Percentiles rank a stretch among this genome's conserved stretches.
These are phyloP conservation scores for Botryotinia globosa DNA, from an alignment of 2,329 filamentous ascomycete species.

Conservation along the genomic window DNA sequence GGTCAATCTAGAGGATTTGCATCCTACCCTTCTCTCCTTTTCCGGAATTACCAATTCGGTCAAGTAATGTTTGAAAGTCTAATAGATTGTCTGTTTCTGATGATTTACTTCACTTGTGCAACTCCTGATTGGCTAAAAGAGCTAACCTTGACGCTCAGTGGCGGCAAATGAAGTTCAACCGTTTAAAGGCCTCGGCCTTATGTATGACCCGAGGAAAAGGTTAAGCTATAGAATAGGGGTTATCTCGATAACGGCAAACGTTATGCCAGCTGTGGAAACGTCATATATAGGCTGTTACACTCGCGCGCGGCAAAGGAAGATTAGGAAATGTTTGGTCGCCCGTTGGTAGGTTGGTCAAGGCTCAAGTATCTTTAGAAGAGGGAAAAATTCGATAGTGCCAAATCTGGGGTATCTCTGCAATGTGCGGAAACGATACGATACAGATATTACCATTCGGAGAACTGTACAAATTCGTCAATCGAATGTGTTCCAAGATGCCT, in stretches of 20 bases:
- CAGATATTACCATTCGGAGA: background rate
- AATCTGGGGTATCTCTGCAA: slow-evolving; percentile 16
- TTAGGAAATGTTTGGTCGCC: background rate
- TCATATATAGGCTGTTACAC: slow-evolving; percentile 18
- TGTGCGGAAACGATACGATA: background rate
- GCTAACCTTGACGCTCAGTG: slow-evolving; percentile 7
- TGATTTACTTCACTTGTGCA: background rate
- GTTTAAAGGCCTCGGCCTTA: background rate
- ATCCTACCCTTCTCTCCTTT: background rate
- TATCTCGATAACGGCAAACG: slow-evolving; percentile 4
- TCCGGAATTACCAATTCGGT: background rate
- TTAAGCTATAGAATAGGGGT: slow-evolving; percentile 16
- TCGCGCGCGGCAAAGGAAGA: slow-evolving; percentile 17
- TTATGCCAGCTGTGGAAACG: background rate
- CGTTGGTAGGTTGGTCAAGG: background rate
- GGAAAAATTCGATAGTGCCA: slow-evolving; percentile 13
- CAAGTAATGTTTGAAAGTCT: slow-evolving; percentile 1
- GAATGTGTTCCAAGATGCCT: slow-evolving; percentile 2
- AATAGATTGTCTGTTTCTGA: slow-evolving; percentile 7
- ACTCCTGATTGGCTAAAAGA: background rate
- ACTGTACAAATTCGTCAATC: slow-evolving; percentile 11
- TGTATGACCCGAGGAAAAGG: slow-evolving; percentile 9
- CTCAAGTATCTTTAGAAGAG: background rate
- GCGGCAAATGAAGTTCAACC: slow-evolving; percentile 13
- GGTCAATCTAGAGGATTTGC: background rate